Evolutionary conservation across 2,329 filamentous ascomycete species (phyloP).

Genomic region (Hypoxylon sp.): DNA sequence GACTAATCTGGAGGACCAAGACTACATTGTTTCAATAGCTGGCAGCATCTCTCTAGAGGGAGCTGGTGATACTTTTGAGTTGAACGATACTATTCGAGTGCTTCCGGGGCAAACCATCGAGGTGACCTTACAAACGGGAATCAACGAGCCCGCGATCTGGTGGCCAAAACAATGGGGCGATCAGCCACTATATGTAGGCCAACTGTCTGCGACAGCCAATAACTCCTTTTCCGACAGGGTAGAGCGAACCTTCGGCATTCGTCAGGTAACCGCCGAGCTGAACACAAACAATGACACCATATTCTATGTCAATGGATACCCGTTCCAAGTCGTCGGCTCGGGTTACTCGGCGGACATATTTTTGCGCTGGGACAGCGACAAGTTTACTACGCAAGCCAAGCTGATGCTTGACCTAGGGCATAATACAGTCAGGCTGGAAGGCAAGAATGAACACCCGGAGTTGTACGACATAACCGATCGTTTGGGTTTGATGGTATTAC

Average conservation of each 20-base stretch:
- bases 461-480: conserved; percentile 67
- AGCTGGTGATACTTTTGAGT: conserved; percentile 32
- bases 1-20: conserved; percentile 52
- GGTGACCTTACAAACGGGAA: conserved; percentile 48
- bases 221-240: conserved; percentile 46
- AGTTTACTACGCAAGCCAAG: conserved; percentile 58
- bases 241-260: conserved; percentile 59
- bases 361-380: conserved; percentile 61
- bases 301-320: conserved; percentile 64
- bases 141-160: conserved; percentile 63
- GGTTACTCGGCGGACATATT: conserved; percentile 71
- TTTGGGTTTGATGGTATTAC: conserved; percentile 67
- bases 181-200: conserved; percentile 59
- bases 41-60: conserved; percentile 49
- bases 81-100: conserved; percentile 50
- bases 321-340: conserved; percentile 68
- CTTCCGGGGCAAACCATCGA: conserved; percentile 50
- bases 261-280: conserved; percentile 60
- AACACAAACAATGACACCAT: conserved; percentile 62
- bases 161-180: conserved; percentile 68
- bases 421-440: conserved; percentile 70
- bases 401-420: conserved; percentile 68
- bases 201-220: conserved; percentile 43
- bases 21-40: conserved; percentile 49
- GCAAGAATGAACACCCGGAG: conserved; percentile 69